Evolutionary conservation across 768 basidiomycete genomes (phyloP).

Genomic region (Rhodotorula taiwanensis): DNA sequence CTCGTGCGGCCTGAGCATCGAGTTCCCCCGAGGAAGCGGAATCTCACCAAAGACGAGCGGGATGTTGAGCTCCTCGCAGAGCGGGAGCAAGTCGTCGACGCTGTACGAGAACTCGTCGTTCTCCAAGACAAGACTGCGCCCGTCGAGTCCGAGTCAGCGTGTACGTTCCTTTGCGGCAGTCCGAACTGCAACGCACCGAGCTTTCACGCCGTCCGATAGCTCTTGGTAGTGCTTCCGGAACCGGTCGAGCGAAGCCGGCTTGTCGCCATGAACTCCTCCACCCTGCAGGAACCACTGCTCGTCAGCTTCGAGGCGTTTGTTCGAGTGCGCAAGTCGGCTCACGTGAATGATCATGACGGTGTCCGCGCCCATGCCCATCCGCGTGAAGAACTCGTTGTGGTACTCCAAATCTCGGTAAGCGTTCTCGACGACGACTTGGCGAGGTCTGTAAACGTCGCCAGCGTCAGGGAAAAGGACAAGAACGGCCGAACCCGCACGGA

Average conservation of each 20-base stretch:
- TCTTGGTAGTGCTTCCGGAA: constrained; percentile 62
- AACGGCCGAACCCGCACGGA: neutral
- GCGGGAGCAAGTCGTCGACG: constrained; percentile 75
- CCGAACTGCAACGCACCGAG: constrained; percentile 49
- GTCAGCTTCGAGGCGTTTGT: too few species aligned
- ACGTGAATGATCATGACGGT: constrained; percentile 83
- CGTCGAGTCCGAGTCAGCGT: neutral
- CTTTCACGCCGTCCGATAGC: constrained; percentile 59
- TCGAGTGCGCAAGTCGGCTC: constrained; percentile 18
- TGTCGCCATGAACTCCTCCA: constrained; percentile 77
- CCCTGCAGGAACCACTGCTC: constrained; percentile 49
- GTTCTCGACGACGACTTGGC: constrained; percentile 63
- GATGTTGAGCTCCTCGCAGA: constrained; percentile 75
- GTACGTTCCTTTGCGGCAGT: too few species aligned
- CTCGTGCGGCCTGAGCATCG: too few species aligned
- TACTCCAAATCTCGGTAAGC: constrained; percentile 75
- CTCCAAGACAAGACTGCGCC: constrained; percentile 48
- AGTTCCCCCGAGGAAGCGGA: constrained; percentile 21
- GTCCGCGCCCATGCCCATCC: constrained; percentile 74
- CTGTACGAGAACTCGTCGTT: constrained; percentile 94
- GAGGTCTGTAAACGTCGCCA: constrained; percentile 58
- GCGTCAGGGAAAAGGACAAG: neutral
- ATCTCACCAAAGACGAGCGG: constrained; percentile 58
- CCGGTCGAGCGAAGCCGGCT: constrained; percentile 60
- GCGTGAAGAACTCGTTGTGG: constrained; percentile 78